A percentile compares a stretch with the other conserved stretches of the same genome.
Evolutionary conservation across 108 stramenopile genomes (phyloP).

Genomic region (Pseudonitzschia multistriata): DNA sequence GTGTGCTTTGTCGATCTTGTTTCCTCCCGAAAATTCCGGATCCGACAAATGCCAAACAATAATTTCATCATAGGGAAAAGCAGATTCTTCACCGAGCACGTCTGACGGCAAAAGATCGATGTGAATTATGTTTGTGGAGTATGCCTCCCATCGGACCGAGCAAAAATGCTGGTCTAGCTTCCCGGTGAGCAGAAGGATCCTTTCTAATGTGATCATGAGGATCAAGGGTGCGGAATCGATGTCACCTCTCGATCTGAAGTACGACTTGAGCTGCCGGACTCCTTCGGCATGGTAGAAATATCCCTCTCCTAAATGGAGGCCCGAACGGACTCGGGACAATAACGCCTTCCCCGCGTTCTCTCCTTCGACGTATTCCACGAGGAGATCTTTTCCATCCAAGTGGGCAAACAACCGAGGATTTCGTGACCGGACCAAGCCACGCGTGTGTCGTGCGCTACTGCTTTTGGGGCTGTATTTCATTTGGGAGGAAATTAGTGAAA

Average conservation of each 20-base stretch:
- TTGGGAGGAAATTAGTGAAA: slow-evolving; percentile 15
- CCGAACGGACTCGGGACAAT: slow-evolving; percentile 53
- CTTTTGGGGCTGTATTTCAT: slow-evolving; percentile 23
- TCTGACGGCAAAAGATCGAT: slow-evolving; percentile 16
- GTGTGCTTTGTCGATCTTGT: slow-evolving; percentile 17
- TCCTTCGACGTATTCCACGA: slow-evolving; percentile 68
- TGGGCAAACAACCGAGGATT: slow-evolving; percentile 62
- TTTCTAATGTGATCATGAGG: slow-evolving; percentile 55
- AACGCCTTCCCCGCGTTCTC: slow-evolving; percentile 62
- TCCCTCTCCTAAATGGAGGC: slow-evolving; percentile 59
- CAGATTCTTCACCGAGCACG: slow-evolving; percentile 5
- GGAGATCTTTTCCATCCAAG: slow-evolving; percentile 52
- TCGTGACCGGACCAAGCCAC: slow-evolving; percentile 39
- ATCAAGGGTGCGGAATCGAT: slow-evolving; percentile 30
- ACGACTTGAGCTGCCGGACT: slow-evolving; percentile 1
- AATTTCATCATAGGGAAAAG: slow-evolving; percentile 21
- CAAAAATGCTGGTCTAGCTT: slow-evolving; percentile 41
- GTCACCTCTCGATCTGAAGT: slow-evolving; percentile 15
- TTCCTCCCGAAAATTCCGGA: slow-evolving; percentile 14
- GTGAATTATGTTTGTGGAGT: slow-evolving; percentile 40
- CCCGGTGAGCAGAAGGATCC: slow-evolving; percentile 46
- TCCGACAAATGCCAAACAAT: slow-evolving; percentile 36
- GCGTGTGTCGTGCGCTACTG: slow-evolving; percentile 19
- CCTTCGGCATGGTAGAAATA: slow-evolving; percentile 54
- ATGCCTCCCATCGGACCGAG: slow-evolving; percentile 56